A percentile compares a stretch with the other conserved stretches of the same genome.
phyloP scores from a whole-genome alignment of 495 filamentous ascomycete species.

The Neurospora intermedia region DNA sequence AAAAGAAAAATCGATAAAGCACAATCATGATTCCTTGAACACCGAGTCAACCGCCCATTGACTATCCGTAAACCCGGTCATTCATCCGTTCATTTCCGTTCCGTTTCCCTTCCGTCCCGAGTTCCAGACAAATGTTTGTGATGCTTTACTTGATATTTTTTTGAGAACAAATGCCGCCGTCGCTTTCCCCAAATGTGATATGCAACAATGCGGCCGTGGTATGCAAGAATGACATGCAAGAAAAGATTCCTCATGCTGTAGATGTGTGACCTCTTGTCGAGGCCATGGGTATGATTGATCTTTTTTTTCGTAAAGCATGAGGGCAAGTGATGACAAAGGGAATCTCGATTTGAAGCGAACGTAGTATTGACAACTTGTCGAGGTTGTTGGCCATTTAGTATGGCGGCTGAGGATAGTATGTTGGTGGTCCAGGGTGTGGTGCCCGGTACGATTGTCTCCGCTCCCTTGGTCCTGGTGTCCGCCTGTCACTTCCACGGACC shows the following conservation, averaged over 20 bases:
- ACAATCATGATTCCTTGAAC: background rate
- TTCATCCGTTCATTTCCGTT: conserved; percentile 1
- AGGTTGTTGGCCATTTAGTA: background rate
- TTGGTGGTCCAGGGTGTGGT: conserved; percentile 17
- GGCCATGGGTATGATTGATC: background rate
- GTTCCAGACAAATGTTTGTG: background rate
- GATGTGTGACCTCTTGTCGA: background rate
- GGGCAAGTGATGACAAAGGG: background rate
- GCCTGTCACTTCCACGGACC: conserved; percentile 15
- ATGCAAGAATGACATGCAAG: background rate
- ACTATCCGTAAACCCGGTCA: conserved; percentile 1
- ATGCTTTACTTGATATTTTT: background rate
- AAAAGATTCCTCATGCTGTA: background rate
- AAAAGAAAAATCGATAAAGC: background rate
- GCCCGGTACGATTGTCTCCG: conserved; percentile 16
- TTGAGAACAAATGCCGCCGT: background rate
- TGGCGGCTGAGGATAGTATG: conserved; percentile 12
- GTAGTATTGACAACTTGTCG: background rate
- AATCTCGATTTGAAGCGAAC: background rate
- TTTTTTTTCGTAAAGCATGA: background rate
- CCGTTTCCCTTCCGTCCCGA: conserved; percentile 2
- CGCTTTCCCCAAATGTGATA: background rate
- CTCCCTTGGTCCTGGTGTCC: conserved; percentile 21
- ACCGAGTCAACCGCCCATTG: background rate
- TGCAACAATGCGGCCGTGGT: background rate